Conservation (phyloP, 306 rosid genomes). For the Arachis stenosperma region DNA sequence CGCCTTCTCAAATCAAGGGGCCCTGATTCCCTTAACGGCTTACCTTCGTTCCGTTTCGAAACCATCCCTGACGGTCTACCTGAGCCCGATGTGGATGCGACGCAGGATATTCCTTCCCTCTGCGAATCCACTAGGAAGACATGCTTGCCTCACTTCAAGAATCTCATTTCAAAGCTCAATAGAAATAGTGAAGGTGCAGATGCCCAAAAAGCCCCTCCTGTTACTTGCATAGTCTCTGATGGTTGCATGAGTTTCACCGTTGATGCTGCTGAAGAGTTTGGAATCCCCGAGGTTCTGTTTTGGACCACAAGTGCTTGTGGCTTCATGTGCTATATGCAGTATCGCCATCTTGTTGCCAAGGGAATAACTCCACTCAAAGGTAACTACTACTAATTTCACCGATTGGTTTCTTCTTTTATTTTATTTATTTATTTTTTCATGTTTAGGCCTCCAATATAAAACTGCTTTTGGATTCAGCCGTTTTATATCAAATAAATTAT, state of each 20-base stretch:
- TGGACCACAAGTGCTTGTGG: conserved; percentile 66
- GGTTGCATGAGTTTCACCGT: conserved; percentile 52
- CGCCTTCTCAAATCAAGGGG: conserved; percentile 50
- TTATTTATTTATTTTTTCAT: too few relatives aligned
- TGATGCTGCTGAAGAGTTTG: conserved; percentile 49
- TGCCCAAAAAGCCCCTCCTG: conserved; percentile 41
- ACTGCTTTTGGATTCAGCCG: too few relatives aligned
- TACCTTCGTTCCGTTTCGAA: conserved; percentile 44
- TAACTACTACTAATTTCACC: background rate
- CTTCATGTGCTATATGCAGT: conserved; percentile 45
- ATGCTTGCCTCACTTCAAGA: conserved; percentile 48
- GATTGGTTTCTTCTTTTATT: too few relatives aligned
- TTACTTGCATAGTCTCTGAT: conserved; percentile 56
- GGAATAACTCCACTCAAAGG: conserved; percentile 64
- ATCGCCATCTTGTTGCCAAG: conserved; percentile 26
- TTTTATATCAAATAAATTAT: too few relatives aligned
- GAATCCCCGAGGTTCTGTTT: conserved; percentile 49
- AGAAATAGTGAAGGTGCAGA: too few relatives aligned
- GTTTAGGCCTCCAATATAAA: too few relatives aligned
- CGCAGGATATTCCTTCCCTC: conserved; percentile 51
- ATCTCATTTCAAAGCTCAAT: conserved; percentile 49
- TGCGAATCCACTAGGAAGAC: conserved; percentile 39
- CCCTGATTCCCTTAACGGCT: conserved; percentile 26
- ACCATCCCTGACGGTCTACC: conserved; percentile 68
- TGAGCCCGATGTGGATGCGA: conserved; percentile 42